Conservation (phyloP, 1,284 basidiomycete genomes). For the Ganoderma sinense region DNA sequence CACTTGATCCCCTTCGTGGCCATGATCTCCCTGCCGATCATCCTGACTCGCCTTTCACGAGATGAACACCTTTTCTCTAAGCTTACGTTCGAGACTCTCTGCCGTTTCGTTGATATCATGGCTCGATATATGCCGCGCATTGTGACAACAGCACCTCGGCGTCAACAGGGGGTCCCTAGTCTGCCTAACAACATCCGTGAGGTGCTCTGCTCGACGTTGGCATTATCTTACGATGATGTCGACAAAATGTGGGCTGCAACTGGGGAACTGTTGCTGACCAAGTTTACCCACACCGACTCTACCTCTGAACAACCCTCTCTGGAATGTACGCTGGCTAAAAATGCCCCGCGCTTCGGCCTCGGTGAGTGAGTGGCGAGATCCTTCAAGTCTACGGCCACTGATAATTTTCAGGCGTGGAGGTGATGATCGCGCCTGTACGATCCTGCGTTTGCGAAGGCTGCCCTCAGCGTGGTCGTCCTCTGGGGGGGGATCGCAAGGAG, state of each 20-base stretch:
- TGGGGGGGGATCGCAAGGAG: background rate
- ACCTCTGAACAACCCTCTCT: background rate
- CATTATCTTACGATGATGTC: background rate
- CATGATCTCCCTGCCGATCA: background rate
- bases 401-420: background rate
- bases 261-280: background rate
- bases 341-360: background rate
- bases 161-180: background rate
- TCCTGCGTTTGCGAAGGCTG: background rate
- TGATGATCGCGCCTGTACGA: background rate
- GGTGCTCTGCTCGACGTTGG: background rate
- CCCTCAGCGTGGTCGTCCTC: background rate
- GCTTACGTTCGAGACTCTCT: background rate
- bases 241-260: background rate
- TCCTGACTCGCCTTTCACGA: background rate
- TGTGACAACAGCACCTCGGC: background rate
- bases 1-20: no score
- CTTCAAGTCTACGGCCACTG: background rate
- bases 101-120: background rate
- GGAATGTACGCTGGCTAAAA: background rate
- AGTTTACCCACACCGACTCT: background rate
- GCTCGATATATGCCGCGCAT: background rate
- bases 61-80: background rate
- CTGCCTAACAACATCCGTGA: background rate
- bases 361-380: background rate